These are phyloP conservation scores for Aphanomyces invadans DNA, from an alignment of 352 stramenopile genomes.

Conservation along the genomic window DNA sequence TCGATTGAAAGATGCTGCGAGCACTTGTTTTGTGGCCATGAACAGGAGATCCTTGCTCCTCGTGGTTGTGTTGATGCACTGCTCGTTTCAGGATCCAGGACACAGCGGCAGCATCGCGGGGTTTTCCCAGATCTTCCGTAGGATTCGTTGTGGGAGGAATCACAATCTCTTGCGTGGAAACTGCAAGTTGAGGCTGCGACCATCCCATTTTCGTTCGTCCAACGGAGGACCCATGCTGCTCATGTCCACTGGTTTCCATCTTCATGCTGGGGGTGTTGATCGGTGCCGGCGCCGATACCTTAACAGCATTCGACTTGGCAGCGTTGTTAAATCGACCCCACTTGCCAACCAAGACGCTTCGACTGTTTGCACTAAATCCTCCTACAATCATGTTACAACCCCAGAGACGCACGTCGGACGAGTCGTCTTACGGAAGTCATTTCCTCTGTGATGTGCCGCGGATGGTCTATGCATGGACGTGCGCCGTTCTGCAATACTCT, in stretches of 20 bases:
- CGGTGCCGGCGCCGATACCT: constrained; percentile 41
- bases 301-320: constrained; percentile 14
- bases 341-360: constrained; percentile 11
- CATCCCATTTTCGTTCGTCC: constrained; percentile 32
- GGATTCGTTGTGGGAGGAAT: too few relatives aligned
- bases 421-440: neutral
- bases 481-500: neutral
- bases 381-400: constrained; percentile 12
- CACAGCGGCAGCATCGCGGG: neutral
- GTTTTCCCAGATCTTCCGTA: too few relatives aligned
- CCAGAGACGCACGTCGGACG: neutral
- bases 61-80: constrained; percentile 14
- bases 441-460: neutral
- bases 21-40: neutral
- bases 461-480: neutral
- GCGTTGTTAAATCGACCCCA: constrained; percentile 15
- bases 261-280: constrained; percentile 75
- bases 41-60: neutral
- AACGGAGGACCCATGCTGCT: constrained; percentile 39
- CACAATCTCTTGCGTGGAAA: too few relatives aligned
- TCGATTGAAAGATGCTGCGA: neutral
- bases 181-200: constrained; percentile 14
- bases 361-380: neutral
- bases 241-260: constrained; percentile 37
- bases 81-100: constrained; percentile 26